These are phyloP conservation scores for Fistulinella cinereoalba DNA, from an alignment of 1,284 basidiomycete species.

Conservation along the genomic window DNA sequence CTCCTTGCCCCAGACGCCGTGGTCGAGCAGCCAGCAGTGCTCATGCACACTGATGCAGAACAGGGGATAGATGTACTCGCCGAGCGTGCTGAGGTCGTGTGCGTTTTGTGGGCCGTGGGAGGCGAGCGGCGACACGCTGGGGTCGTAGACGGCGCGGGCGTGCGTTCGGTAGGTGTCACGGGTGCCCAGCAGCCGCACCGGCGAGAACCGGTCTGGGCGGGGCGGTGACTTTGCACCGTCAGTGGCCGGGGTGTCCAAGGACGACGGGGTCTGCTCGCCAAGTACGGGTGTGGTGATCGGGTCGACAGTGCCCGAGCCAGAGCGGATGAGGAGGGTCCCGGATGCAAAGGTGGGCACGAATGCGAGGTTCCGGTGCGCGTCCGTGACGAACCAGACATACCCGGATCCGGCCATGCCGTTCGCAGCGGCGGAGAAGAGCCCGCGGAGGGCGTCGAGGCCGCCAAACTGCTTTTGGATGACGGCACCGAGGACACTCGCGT, in stretches of 20 bases:
- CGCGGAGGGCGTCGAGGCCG: slow-evolving; percentile 68
- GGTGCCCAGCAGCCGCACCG: slow-evolving; percentile 28
- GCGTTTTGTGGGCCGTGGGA: slow-evolving; percentile 32
- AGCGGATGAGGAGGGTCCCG: slow-evolving; percentile 83
- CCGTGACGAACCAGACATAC: slow-evolving; percentile 85
- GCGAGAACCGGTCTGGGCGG: slow-evolving; percentile 17
- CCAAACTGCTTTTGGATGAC: slow-evolving; percentile 58
- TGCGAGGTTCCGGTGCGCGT: slow-evolving; percentile 61
- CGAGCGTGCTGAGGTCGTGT: slow-evolving; percentile 32
- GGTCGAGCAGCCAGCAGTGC: slow-evolving; percentile 90
- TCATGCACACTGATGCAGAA: slow-evolving; percentile 88
- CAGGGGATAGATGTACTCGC: slow-evolving; percentile 68
- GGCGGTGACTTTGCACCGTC: slow-evolving; percentile 9
- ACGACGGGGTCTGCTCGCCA: slow-evolving; percentile 15
- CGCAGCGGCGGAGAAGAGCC: slow-evolving; percentile 73
- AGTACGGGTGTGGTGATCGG: slow-evolving; percentile 35
- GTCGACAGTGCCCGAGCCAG: slow-evolving; percentile 38
- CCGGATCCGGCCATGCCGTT: slow-evolving; percentile 80
- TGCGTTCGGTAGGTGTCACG: slow-evolving; percentile 10
- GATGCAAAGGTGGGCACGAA: slow-evolving; percentile 86
- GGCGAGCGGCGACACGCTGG: slow-evolving; percentile 24
- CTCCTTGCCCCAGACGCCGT: slow-evolving; percentile 94
- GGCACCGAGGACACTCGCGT: slow-evolving; percentile 33
- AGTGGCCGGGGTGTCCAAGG: slow-evolving; percentile 4
- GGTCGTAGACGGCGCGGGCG: slow-evolving; percentile 28